Evolutionary conservation across 2,329 filamentous ascomycete species (phyloP).

Genomic region (Scytalidium lignicola): DNA sequence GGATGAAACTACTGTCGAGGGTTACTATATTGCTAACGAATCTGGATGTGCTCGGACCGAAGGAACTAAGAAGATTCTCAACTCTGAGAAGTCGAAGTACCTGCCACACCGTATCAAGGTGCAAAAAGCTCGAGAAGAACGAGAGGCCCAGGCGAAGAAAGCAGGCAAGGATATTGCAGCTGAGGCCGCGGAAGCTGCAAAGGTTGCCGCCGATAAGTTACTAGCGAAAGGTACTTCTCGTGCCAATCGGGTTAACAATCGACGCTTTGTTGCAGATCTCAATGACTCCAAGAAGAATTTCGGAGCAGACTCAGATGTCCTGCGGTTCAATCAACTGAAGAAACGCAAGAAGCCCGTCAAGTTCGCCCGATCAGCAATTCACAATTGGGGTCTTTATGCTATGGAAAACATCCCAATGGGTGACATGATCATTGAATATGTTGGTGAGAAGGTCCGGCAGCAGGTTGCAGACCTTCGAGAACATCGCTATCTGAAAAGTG

Average conservation of each 20-base stretch:
- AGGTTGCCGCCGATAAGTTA: slow-evolving; percentile 72
- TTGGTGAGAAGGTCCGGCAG: slow-evolving; percentile 94
- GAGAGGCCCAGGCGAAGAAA: slow-evolving; percentile 70
- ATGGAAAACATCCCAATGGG: slow-evolving; percentile 96
- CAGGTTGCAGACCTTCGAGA: slow-evolving; percentile 97
- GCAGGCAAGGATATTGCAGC: slow-evolving; percentile 61
- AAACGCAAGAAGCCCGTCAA: slow-evolving; percentile 99
- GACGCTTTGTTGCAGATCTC: slow-evolving; percentile 87
- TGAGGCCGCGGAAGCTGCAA: slow-evolving; percentile 64
- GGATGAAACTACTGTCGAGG: slow-evolving; percentile 44
- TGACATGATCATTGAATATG: slow-evolving; percentile 99
- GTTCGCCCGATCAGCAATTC: slow-evolving; percentile 94
- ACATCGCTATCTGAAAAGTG: slow-evolving; percentile 86
- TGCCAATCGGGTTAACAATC: slow-evolving; percentile 92
- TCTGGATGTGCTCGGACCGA: slow-evolving; percentile 89
- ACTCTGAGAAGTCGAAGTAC: slow-evolving; percentile 97
- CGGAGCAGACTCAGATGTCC: slow-evolving; percentile 78
- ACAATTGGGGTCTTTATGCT: slow-evolving; percentile 97
- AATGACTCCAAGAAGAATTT: slow-evolving; percentile 89
- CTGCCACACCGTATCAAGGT: slow-evolving; percentile 96
- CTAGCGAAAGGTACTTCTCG: slow-evolving; percentile 85
- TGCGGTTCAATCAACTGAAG: slow-evolving; percentile 98
- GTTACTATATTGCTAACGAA: slow-evolving; percentile 77
- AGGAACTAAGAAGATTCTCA: slow-evolving; percentile 89
- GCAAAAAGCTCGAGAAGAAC: slow-evolving; percentile 82